These are phyloP conservation scores for Lolium multiflorum DNA, from an alignment of 176 grass and related monocot genomes.

Conservation along the genomic window DNA sequence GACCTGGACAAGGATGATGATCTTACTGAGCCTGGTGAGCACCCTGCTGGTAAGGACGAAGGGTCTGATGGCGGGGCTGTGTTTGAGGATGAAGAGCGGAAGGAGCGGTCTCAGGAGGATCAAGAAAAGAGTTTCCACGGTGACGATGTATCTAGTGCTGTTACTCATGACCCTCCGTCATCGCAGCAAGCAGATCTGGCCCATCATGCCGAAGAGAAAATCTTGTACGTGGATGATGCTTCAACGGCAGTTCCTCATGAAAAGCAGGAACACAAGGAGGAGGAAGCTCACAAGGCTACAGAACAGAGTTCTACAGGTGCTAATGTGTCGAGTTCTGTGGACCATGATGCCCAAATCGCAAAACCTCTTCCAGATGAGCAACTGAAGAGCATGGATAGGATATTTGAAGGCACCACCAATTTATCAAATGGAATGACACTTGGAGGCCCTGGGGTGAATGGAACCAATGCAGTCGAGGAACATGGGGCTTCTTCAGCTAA, in stretches of 20 bases:
- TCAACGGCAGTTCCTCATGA: conserved; percentile 62
- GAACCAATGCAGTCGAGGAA: conserved; percentile 17
- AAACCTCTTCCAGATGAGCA: conserved; percentile 75
- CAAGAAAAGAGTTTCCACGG: conserved; percentile 75
- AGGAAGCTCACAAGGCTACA: conserved; percentile 59
- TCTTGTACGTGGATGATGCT: conserved; percentile 63
- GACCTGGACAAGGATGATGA: conserved; percentile 54
- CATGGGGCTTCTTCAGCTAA: neutral
- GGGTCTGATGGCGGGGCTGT: conserved; percentile 51
- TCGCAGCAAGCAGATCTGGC: conserved; percentile 45
- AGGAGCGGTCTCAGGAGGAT: conserved; percentile 68
- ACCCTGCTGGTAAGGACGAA: conserved; percentile 55
- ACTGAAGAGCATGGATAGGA: conserved; percentile 62
- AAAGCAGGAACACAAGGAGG: conserved; percentile 50
- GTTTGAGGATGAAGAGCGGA: conserved; percentile 66
- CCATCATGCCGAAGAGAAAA: conserved; percentile 53
- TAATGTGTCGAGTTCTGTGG: conserved; percentile 65
- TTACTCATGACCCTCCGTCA: conserved; percentile 56
- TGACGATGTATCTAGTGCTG: conserved; percentile 71
- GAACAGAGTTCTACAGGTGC: conserved; percentile 79
- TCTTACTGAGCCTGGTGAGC: conserved; percentile 49
- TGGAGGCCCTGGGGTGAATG: conserved; percentile 18
- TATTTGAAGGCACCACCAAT: conserved; percentile 57
- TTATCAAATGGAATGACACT: conserved; percentile 50
- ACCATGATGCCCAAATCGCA: conserved; percentile 62